Conservation (phyloP, 2,329 filamentous ascomycete species). For the Clonostachys byssicola region DNA sequence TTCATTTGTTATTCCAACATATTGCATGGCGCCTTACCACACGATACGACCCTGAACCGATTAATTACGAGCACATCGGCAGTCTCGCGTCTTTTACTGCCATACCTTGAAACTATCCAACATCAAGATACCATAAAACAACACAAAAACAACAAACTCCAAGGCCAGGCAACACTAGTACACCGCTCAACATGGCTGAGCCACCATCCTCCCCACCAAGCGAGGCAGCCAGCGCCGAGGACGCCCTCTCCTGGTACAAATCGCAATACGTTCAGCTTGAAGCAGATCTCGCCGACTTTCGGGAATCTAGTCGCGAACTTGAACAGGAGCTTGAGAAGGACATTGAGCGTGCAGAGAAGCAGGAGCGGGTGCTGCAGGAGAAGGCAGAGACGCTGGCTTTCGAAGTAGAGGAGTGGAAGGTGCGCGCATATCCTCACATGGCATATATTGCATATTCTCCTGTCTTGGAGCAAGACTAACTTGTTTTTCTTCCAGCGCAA, state of each 20-base stretch:
- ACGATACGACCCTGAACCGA: no score
- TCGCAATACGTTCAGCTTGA: slow-evolving; percentile 90
- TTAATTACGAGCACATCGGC: no score
- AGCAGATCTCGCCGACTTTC: slow-evolving; percentile 87
- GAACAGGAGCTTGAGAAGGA: slow-evolving; percentile 95
- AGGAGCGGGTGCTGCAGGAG: slow-evolving; percentile 79
- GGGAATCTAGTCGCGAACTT: slow-evolving; percentile 87
- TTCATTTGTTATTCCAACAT: no score
- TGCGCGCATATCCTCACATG: slow-evolving; percentile 35
- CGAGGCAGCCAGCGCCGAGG: slow-evolving; percentile 54
- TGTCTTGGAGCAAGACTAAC: no score
- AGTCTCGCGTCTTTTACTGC: no score
- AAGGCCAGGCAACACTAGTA: no score
- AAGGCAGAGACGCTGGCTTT: slow-evolving; percentile 81
- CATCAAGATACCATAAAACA: no score
- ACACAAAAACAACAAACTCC: no score
- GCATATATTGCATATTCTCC: no score
- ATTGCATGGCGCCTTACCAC: no score
- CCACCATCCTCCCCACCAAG: slow-evolving; percentile 59
- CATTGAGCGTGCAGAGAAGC: slow-evolving; percentile 90
- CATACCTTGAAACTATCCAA: no score
- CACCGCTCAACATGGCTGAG: slow-evolving; percentile 41
- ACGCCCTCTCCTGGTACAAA: slow-evolving; percentile 93
- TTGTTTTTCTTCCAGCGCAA: slow-evolving; percentile 60
- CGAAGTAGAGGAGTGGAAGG: slow-evolving; percentile 98